Conservation (phyloP, 23 red algal species). For the Gracilaria caudata region DNA sequence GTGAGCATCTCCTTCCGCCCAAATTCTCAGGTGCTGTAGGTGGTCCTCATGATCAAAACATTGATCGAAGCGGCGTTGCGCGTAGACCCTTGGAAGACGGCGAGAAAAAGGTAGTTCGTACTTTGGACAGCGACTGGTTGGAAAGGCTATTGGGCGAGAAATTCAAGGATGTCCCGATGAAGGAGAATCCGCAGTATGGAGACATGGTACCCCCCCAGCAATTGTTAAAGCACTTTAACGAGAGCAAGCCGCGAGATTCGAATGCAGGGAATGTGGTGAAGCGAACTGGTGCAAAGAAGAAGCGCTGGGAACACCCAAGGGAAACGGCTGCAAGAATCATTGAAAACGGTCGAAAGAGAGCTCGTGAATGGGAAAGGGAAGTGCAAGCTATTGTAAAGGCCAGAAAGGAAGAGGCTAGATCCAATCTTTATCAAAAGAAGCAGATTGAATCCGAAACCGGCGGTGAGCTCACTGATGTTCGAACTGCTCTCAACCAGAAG, state of each 20-base stretch:
- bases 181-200: conserved; percentile 11
- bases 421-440: background rate
- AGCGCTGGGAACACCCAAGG: background rate
- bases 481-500: background rate
- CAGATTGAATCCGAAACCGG: conserved; percentile 2
- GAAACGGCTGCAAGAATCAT: conserved; percentile 5
- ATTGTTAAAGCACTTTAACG: conserved; percentile 12
- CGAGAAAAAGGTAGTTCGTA: background rate
- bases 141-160: background rate
- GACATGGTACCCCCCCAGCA: conserved; percentile 28
- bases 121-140: background rate
- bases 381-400: background rate
- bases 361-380: background rate
- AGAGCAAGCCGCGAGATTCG: background rate
- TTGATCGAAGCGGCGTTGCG: background rate
- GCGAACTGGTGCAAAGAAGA: background rate
- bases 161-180: conserved; percentile 23
- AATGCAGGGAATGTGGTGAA: background rate
- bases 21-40: background rate
- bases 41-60: conserved; percentile 1
- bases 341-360: background rate
- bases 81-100: background rate
- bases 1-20: background rate
- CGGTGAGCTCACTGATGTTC: conserved; percentile 11
- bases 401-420: background rate